Evolutionary conservation across 176 grass and related monocot species (phyloP).

Genomic region (Dendrocalamus sinicus): DNA sequence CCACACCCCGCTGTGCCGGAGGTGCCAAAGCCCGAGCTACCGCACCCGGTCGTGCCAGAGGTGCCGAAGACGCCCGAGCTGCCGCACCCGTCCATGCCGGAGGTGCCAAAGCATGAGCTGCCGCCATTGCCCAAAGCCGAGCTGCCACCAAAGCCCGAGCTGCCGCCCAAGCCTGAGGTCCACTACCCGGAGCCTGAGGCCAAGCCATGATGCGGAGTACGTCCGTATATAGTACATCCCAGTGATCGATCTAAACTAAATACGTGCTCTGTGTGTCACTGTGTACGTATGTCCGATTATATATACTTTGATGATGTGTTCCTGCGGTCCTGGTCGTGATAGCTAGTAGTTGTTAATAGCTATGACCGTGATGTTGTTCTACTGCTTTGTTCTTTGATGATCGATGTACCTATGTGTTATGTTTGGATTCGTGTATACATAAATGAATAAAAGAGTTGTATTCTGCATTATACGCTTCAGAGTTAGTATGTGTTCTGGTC

Average conservation of each 20-base stretch:
- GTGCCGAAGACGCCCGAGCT: neutral
- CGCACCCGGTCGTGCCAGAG: neutral
- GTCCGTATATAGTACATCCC: neutral
- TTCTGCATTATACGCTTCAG: neutral
- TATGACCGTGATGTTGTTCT: neutral
- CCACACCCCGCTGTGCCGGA: neutral
- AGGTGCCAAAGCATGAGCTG: neutral
- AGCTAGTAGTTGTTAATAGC: neutral
- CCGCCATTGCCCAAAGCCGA: neutral
- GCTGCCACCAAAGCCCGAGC: neutral
- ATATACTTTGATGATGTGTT: neutral
- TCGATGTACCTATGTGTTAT: neutral
- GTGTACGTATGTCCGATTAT: too few relatives aligned
- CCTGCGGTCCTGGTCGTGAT: neutral
- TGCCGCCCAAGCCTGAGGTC: neutral
- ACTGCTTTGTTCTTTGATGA: neutral
- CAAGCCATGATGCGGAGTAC: slow-evolving; percentile 10
- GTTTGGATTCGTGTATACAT: neutral
- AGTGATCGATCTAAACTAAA: neutral
- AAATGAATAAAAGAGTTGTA: neutral
- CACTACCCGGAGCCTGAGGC: neutral
- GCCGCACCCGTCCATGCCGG: neutral
- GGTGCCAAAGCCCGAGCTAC: neutral
- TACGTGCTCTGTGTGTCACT: neutral
- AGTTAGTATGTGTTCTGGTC: neutral